Conservation (phyloP, 768 basidiomycete species). For the Cystobasidium tubakii region DNA sequence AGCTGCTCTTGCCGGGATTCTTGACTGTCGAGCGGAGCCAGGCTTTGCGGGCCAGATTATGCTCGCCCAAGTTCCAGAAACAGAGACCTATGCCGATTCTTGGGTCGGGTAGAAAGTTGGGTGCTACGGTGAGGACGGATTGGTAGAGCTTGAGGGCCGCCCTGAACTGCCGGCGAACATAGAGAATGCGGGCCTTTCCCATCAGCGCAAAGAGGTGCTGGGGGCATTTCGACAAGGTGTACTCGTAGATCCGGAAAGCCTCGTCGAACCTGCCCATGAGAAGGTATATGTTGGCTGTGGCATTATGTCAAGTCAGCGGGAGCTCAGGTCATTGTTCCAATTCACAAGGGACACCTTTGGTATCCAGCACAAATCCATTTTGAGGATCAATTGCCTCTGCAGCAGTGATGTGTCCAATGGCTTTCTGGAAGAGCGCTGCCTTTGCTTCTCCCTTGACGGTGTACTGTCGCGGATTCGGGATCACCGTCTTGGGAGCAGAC, state of each 20-base stretch:
- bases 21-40: constrained; percentile 62
- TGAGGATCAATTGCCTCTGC: constrained; percentile 1
- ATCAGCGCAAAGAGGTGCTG: constrained; percentile 70
- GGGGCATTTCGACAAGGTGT: constrained; percentile 68
- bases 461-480: constrained; percentile 66
- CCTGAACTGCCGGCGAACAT: constrained; percentile 67
- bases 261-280: constrained; percentile 74
- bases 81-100: constrained; percentile 93
- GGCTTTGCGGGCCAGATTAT: constrained; percentile 71
- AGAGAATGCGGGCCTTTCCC: constrained; percentile 71
- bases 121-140: constrained; percentile 68
- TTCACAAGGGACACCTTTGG: no score
- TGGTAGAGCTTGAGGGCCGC: constrained; percentile 81
- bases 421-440: background rate
- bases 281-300: constrained; percentile 48
- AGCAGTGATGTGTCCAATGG: background rate
- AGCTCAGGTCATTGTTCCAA: no score
- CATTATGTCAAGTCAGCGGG: background rate
- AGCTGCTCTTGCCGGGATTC: constrained; percentile 52
- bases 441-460: constrained; percentile 14
- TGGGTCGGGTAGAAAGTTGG: constrained; percentile 82
- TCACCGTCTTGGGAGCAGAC: constrained; percentile 71
- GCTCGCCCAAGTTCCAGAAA: constrained; percentile 81
- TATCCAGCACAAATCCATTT: constrained; percentile 30
- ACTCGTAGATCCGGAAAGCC: constrained; percentile 73